Evolutionary conservation across 2,329 filamentous ascomycete genomes (phyloP), one percentile per base, ranked within the genome.

Genomic region (Aspergillus hiratsukae): DNA sequence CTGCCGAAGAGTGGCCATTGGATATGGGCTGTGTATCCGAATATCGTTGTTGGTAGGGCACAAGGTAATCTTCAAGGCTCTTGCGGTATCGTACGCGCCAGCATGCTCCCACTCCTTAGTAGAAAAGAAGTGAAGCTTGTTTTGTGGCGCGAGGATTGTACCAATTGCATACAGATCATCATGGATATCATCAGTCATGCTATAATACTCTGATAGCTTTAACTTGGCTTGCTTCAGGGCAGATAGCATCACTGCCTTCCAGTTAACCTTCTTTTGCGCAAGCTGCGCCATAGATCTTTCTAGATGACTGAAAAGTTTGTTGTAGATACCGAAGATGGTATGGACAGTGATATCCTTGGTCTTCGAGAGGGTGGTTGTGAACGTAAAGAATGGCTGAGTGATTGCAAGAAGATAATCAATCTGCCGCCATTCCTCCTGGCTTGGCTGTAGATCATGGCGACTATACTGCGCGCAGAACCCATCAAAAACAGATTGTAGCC

Each of bases 381-480:
- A 51, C 25, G 4, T 21, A 25, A 37, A 41, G 40, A 51, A 51
- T 40, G 21, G 21, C 21, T 51, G 4, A 23, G 40, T 10, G 27
- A 41, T 51, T 23, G 4, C 23, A 51, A 51, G 21, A 51, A 51
- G 21, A 51, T 51, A 41, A 41, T 51, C 17, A 41, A 51, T 41
- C 21, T 37, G 25, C n/a, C 9, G 14, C 9, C 25, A 51, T 27
- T 51, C 4, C n/a, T 51, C n/a, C n/a, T 40, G 5, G 8, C n/a
- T 51, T 51, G 27, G 27, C 27, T 28, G 6, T 28, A 28, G 27
- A 28, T 28, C 27, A 28, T 28, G 21, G n/a, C 5, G 4, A 51
- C 23, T 40, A 25, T 51, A 51, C 25, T 51, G 19, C 11, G 21
- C 37, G n/a, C n/a, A 51, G 11, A 40, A 51, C 19, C 7, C n/a